These are phyloP conservation scores for Colletotrichum sp. DNA, from an alignment of 2,329 filamentous ascomycete species.

Conservation along the genomic window DNA sequence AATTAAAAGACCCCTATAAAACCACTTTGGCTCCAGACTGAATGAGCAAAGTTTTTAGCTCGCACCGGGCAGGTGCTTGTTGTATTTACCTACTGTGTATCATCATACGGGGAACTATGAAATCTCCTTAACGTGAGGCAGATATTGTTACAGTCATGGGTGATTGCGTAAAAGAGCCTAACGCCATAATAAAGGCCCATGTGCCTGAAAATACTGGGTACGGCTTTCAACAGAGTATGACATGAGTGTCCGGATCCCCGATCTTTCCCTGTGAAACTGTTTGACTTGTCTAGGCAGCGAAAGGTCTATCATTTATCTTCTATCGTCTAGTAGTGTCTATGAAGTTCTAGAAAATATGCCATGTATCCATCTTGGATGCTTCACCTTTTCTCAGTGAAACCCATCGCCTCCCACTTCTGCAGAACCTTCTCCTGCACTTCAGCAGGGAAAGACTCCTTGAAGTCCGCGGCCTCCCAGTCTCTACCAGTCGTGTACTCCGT, in stretches of 20 bases:
- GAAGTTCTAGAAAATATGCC: neutral
- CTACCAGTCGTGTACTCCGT: slow-evolving; percentile 43
- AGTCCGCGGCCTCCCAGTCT: slow-evolving; percentile 34
- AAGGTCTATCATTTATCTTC: too few species aligned
- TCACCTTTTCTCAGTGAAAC: neutral
- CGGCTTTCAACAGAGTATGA: neutral
- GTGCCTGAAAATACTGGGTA: fast-evolving
- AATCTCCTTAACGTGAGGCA: neutral
- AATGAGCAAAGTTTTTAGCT: neutral
- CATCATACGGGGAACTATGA: neutral
- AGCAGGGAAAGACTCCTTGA: slow-evolving; percentile 40
- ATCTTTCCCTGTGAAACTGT: neutral
- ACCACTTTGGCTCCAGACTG: too few species aligned
- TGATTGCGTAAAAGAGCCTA: neutral
- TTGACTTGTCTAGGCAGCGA: neutral
- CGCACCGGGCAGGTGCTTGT: fast-evolving
- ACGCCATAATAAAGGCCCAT: neutral
- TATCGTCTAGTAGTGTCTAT: neutral
- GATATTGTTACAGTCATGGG: neutral
- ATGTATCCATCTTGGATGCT: fast-evolving
- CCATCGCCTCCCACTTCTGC: neutral
- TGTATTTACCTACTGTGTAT: neutral
- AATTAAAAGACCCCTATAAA: too few species aligned
- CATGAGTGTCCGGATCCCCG: neutral
- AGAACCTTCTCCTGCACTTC: slow-evolving; percentile 42